Evolutionary conservation across 164 flowering plant genomes (phyloP), one percentile per base, ranked within the genome.

Genomic region (Berberis thunbergii): DNA sequence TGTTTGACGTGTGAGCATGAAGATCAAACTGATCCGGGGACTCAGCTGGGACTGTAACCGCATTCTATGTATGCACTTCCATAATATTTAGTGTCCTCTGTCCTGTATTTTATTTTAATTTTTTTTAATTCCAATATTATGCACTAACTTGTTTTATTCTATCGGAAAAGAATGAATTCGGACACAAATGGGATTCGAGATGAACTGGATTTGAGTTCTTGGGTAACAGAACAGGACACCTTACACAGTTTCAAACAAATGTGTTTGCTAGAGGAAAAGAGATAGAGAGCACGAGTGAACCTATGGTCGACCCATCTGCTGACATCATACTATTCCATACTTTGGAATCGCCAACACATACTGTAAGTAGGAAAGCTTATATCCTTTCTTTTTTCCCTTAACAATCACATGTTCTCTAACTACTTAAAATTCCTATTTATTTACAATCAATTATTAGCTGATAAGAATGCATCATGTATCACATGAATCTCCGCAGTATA

Each of bases 191-290:
- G 13, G 0, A 65, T 83, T 13, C 78, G 97, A 0, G 97, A 89
- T 62, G 98, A 93, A 69, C 72, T 89, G 64, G 98, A 93, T 63
- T 93, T 41, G 98, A 93, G 73, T 93, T 93, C 86, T 74, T 93
- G 76, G 98, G 98, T 1, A 93, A 93, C 60, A 68, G 98, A 49
- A 67, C 74, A 0, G 97, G 98, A 4, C 96, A 72, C 98, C 98
- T 2, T 83, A 84, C 76, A 88, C 96, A 0, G 98, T 93, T 93
- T 45, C 98, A 93, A 49, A 93, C 98, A 38, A 93, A 93, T 59
- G 75, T 93, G 4, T 93, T 75, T 62, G 96, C 84, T 46, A 81
- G 75, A 57, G 98, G 98, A 6, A 88, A 88, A 71, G 98, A 3
- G 87, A 89, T 41, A 76, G 80, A 39, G 98, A 93, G 65, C 98